These are phyloP conservation scores for Trametes polyzona DNA, from an alignment of 1,284 basidiomycete species.

Conservation along the genomic window DNA sequence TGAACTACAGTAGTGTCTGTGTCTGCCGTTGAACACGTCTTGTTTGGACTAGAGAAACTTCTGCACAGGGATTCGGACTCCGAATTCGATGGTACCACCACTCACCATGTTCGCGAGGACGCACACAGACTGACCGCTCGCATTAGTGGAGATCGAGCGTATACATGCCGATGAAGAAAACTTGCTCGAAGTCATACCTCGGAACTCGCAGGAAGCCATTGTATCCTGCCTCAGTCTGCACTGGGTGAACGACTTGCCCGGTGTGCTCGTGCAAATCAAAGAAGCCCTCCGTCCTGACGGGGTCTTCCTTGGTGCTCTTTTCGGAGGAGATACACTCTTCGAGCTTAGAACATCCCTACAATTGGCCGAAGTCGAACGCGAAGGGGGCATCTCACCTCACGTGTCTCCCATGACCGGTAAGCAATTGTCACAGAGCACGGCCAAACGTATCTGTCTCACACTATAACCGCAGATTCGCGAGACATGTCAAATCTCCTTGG, in stretches of 20 bases:
- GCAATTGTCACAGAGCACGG: background rate
- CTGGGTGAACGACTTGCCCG: conserved; percentile 98
- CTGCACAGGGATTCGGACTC: conserved; percentile 75
- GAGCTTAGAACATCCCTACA: conserved; percentile 92
- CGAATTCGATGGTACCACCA: conserved; percentile 70
- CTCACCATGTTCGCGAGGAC: background rate
- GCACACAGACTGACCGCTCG: background rate
- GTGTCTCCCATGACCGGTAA: conserved; percentile 96
- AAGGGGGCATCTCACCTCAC: conserved; percentile 95
- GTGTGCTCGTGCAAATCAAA: conserved; percentile 88
- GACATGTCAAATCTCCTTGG: conserved; percentile 92
- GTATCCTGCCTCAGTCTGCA: conserved; percentile 92
- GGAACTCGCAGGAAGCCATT: conserved; percentile 87
- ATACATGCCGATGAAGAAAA: conserved; percentile 81
- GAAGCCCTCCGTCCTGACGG: conserved; percentile 91
- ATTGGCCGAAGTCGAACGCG: conserved; percentile 91
- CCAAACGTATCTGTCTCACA: too few relatives aligned
- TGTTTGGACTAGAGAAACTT: conserved; percentile 50
- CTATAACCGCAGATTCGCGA: conserved; percentile 83
- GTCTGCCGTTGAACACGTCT: background rate
- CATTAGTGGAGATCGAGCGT: conserved; percentile 70
- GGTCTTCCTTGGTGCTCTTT: conserved; percentile 91
- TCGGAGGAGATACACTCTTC: conserved; percentile 96
- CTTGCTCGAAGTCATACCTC: conserved; percentile 63
- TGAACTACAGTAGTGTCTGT: background rate